Conservation (phyloP, 495 filamentous ascomycete species). For the Aspergillus haitiensis region DNA sequence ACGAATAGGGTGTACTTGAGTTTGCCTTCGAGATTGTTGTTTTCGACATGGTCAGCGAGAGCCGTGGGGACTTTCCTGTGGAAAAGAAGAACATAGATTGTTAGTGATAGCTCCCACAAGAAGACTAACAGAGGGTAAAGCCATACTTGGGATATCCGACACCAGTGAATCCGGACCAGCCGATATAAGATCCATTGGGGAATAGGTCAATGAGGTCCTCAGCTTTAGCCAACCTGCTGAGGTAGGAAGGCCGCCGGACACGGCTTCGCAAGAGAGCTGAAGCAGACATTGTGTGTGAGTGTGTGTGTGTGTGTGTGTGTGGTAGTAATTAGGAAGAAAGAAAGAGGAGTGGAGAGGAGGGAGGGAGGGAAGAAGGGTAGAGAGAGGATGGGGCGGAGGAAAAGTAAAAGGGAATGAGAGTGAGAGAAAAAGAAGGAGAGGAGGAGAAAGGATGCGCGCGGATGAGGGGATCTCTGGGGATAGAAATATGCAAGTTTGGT, state of each 20-base stretch:
- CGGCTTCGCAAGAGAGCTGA: constrained; percentile 77
- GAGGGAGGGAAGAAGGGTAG: constrained; percentile 8
- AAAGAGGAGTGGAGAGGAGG: constrained; percentile 12
- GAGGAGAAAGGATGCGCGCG: constrained; percentile 13
- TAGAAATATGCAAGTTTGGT: constrained; percentile 27
- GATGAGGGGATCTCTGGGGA: constrained; percentile 18
- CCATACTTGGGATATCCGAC: constrained; percentile 85
- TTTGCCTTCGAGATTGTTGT: constrained; percentile 81
- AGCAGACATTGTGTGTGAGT: constrained; percentile 52
- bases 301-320: constrained; percentile 30
- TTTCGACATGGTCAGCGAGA: constrained; percentile 85
- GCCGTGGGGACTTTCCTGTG: constrained; percentile 77
- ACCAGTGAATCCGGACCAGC: constrained; percentile 90
- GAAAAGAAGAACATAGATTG: constrained; percentile 3
- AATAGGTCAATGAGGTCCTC: constrained; percentile 80
- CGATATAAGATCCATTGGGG: constrained; percentile 79
- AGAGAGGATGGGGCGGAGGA: constrained; percentile 3
- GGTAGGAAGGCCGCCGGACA: constrained; percentile 70
- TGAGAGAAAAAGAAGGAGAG: constrained; percentile 19
- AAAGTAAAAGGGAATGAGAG: constrained; percentile 18
- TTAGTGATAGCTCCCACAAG: constrained; percentile 9
- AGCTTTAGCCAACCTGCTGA: constrained; percentile 75
- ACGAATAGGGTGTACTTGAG: constrained; percentile 85
- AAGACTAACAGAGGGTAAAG: constrained; percentile 16
- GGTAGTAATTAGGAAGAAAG: constrained; percentile 5